Percentiles rank a stretch among this genome's conserved stretches.
phyloP scores from a whole-genome alignment of 139 green algal genomes.

The Ettlia oleoabundans region DNA sequence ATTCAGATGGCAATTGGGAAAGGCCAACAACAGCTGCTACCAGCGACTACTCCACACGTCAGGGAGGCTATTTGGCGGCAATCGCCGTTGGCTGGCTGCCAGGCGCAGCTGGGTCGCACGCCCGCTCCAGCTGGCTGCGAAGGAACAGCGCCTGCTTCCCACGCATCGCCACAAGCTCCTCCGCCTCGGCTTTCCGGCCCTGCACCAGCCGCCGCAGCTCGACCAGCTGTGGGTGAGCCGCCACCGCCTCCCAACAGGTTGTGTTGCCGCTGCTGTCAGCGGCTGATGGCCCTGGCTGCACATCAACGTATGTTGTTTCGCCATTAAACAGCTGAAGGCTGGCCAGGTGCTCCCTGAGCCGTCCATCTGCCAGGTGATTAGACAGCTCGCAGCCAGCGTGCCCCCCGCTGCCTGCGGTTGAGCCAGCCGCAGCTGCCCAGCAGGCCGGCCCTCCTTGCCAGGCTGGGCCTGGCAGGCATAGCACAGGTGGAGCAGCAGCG shows the following conservation, averaged over 20 bases:
- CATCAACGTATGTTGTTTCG: constrained; percentile 27
- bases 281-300: background rate
- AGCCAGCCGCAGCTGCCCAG: background rate
- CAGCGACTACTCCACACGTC: too few species aligned
- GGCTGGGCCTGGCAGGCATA: constrained; percentile 28
- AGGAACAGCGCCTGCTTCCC: constrained; percentile 45
- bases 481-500: constrained; percentile 1
- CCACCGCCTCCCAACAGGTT: background rate
- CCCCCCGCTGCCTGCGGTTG: background rate
- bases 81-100: too few species aligned
- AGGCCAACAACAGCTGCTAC: too few species aligned
- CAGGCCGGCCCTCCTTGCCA: background rate
- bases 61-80: too few species aligned
- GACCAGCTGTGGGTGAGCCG: background rate
- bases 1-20: too few species aligned
- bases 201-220: constrained; percentile 37
- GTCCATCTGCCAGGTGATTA: background rate
- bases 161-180: constrained; percentile 49
- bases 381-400: background rate
- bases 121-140: constrained; percentile 54
- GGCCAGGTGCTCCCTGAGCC: constrained; percentile 14
- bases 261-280: too few species aligned
- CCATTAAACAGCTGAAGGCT: constrained; percentile 53
- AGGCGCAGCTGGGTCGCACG: too few species aligned
- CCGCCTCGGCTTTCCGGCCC: constrained; percentile 29